Percentiles rank a stretch among this genome's conserved stretches.
These are phyloP conservation scores for Salvia sclarea DNA, from an alignment of 305 asterid species.

Conservation along the genomic window DNA sequence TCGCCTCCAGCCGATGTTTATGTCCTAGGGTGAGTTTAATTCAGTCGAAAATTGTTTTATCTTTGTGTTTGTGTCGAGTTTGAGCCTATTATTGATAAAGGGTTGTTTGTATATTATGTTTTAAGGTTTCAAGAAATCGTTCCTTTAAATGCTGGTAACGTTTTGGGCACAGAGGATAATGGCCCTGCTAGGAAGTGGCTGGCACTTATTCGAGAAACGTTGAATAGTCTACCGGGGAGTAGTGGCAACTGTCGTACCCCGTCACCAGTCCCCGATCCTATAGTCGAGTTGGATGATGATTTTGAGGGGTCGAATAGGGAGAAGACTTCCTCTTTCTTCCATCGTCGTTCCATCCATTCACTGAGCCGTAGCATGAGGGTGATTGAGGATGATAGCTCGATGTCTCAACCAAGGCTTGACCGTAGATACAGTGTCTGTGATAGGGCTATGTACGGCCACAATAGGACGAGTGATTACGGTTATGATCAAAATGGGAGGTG, in stretches of 20 bases:
- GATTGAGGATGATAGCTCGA: conserved; percentile 54
- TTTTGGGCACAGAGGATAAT: conserved; percentile 88
- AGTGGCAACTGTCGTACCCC: conserved; percentile 61
- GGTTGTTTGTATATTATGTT: conserved; percentile 16
- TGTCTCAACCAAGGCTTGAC: conserved; percentile 66
- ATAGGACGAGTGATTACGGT: conserved; percentile 53
- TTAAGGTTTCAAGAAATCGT: conserved; percentile 97
- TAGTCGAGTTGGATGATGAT: conserved; percentile 82
- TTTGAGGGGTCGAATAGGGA: conserved; percentile 75
- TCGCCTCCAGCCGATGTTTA: conserved; percentile 92
- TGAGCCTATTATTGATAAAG: background rate
- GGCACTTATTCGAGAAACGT: conserved; percentile 68
- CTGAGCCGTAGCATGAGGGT: conserved; percentile 85
- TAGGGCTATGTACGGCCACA: conserved; percentile 55
- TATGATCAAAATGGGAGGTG: conserved; percentile 58
- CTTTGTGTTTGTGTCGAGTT: conserved; percentile 17
- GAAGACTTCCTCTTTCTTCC: conserved; percentile 55
- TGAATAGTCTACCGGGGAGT: conserved; percentile 77
- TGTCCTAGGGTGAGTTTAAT: conserved; percentile 77
- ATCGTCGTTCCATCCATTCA: conserved; percentile 73
- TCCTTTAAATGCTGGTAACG: conserved; percentile 96
- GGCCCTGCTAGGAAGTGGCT: conserved; percentile 95
- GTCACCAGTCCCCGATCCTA: conserved; percentile 80
- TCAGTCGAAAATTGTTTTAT: background rate
- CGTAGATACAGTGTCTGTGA: conserved; percentile 89